Conservation (phyloP, 257 asterid species). For the Voacanga thouarsii region DNA sequence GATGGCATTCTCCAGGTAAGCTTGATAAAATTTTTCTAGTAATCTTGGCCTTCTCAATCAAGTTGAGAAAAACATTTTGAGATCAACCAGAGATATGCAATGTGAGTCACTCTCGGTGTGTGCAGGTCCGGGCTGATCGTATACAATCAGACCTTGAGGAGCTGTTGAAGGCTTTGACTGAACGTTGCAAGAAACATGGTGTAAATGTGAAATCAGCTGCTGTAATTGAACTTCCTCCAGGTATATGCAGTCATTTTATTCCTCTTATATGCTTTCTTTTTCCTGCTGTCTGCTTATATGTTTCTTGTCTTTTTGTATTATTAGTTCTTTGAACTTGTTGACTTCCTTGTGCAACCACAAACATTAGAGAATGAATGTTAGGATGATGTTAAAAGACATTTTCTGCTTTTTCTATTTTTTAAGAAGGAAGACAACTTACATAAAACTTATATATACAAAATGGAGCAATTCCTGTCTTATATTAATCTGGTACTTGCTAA, state of each 20-base stretch:
- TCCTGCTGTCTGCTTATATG: background rate
- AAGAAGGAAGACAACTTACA: background rate
- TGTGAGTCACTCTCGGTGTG: conserved; percentile 24
- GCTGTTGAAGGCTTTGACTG: conserved; percentile 76
- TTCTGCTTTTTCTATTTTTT: background rate
- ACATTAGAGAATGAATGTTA: background rate
- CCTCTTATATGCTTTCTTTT: conserved; percentile 15
- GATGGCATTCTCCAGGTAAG: conserved; percentile 99
- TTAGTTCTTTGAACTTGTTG: background rate
- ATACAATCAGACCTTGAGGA: conserved; percentile 97
- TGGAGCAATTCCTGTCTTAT: background rate
- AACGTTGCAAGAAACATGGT: conserved; percentile 80
- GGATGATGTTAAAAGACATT: background rate
- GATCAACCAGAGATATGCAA: conserved; percentile 10
- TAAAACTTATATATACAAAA: no score
- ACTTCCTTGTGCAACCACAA: conserved; percentile 1
- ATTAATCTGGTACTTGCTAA: background rate
- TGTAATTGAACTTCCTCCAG: conserved; percentile 86
- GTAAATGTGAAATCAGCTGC: conserved; percentile 67
- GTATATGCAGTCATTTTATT: conserved; percentile 32
- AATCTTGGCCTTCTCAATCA: conserved; percentile 12
- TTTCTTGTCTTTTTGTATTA: background rate
- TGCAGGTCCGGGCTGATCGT: conserved; percentile 98
- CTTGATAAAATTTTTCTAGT: conserved; percentile 10
- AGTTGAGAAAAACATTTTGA: background rate